phyloP scores from a whole-genome alignment of 805 yeast genomes.

The Scheffersomyces lignosus region DNA sequence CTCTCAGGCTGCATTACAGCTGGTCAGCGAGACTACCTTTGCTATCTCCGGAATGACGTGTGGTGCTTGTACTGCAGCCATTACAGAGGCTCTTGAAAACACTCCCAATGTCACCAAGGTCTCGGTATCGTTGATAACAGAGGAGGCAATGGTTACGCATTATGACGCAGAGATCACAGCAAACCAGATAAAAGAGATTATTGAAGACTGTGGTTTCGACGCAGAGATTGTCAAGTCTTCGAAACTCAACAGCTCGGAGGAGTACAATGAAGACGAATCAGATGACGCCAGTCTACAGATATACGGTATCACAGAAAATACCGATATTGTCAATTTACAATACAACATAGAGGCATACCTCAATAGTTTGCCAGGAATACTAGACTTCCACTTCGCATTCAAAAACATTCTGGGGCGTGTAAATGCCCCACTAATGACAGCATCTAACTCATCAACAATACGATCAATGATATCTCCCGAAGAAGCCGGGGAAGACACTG shows the following conservation, averaged over 20 bases:
- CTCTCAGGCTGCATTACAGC: background rate
- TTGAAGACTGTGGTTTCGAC: conserved; percentile 35
- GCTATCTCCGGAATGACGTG: conserved; percentile 37
- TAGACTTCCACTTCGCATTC: conserved; percentile 23
- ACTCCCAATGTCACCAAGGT: conserved; percentile 25
- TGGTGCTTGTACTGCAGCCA: conserved; percentile 43
- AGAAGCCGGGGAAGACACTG: conserved; percentile 15
- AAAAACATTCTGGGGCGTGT: conserved; percentile 6
- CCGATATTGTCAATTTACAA: conserved; percentile 29
- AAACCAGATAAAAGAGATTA: conserved; percentile 16
- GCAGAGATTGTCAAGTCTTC: conserved; percentile 10
- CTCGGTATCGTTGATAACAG: conserved; percentile 37
- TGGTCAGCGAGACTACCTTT: conserved; percentile 4
- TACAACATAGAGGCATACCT: conserved; percentile 43
- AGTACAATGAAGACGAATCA: conserved; percentile 14
- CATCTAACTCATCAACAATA: conserved; percentile 13
- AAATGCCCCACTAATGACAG: conserved; percentile 10
- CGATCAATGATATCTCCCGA: conserved; percentile 8
- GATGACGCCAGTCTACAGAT: conserved; percentile 33
- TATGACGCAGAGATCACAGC: conserved; percentile 13
- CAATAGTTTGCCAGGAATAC: conserved; percentile 31
- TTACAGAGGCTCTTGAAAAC: conserved; percentile 29
- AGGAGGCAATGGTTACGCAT: conserved; percentile 30
- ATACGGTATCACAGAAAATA: conserved; percentile 27
- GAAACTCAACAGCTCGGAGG: background rate